Conservation (phyloP, 169 alveolate species). For the Plasmodium sp. region DNA sequence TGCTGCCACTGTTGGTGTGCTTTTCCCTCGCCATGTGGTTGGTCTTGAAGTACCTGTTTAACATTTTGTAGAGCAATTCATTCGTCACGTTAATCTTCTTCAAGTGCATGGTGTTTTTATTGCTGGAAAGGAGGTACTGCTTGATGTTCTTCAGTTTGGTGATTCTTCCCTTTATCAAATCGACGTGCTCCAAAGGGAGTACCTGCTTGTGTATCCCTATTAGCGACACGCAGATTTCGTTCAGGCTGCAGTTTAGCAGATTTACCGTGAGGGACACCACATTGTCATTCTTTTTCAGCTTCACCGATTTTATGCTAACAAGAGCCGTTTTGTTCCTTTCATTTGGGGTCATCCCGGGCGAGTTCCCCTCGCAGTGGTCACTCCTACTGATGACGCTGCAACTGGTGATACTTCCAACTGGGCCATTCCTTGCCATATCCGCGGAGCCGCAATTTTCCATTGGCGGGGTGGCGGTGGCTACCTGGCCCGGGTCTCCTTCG, state of each 20-base stretch:
- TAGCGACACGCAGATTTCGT: slow-evolving; percentile 45
- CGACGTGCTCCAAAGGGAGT: slow-evolving; percentile 23
- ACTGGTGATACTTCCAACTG: not conserved
- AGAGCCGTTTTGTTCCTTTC: slow-evolving; percentile 7
- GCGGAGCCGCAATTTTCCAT: not conserved
- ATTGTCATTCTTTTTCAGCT: slow-evolving; percentile 38
- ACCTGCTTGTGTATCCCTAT: slow-evolving; percentile 29
- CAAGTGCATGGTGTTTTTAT: slow-evolving; percentile 43
- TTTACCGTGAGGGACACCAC: slow-evolving; percentile 34
- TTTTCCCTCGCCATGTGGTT: slow-evolving; percentile 13
- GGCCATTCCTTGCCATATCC: not conserved
- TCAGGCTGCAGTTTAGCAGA: slow-evolving; percentile 3
- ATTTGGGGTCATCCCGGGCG: not conserved
- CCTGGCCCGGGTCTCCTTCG: too few relatives aligned
- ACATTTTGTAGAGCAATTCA: slow-evolving; percentile 3
- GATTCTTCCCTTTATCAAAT: slow-evolving; percentile 32
- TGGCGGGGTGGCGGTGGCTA: not conserved
- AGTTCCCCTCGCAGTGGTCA: not conserved
- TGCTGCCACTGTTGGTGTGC: not conserved
- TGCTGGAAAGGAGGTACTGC: slow-evolving; percentile 9
- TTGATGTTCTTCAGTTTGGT: not conserved
- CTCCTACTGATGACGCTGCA: not conserved
- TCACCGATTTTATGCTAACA: slow-evolving; percentile 29
- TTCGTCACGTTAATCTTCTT: slow-evolving; percentile 26
- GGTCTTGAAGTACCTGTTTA: not conserved